Percentiles rank a stretch among this genome's conserved stretches.
Conservation (phyloP, 164 flowering plant genomes). For the Macadamia tetraphylla region DNA sequence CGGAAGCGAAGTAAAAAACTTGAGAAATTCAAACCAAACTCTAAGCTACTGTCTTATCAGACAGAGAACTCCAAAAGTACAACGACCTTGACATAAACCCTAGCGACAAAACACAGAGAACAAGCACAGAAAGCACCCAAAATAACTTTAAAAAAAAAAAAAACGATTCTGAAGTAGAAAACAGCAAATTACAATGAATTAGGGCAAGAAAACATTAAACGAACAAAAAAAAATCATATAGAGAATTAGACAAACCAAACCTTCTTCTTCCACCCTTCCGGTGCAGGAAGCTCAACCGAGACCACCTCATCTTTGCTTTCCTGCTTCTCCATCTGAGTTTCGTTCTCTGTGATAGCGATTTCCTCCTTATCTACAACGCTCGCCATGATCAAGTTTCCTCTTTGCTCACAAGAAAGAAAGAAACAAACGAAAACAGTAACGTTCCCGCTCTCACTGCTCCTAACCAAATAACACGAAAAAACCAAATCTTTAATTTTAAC, state of each 20-base stretch:
- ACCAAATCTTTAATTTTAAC: not conserved
- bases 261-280: slow-evolving; percentile 41
- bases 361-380: slow-evolving; percentile 5
- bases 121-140: not conserved
- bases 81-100: not conserved
- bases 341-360: slow-evolving; percentile 2
- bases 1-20: not conserved
- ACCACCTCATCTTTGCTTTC: slow-evolving; percentile 17
- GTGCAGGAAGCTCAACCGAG: slow-evolving; percentile 41
- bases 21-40: not conserved
- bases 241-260: slow-evolving; percentile 14
- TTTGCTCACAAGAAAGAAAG: not conserved
- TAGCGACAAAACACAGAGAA: not conserved
- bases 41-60: not conserved
- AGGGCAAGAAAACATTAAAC: not conserved
- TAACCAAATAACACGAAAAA: not conserved
- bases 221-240: not conserved
- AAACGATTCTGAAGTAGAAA: not conserved
- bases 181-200: not conserved
- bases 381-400: slow-evolving; percentile 19
- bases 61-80: not conserved
- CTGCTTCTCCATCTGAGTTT: slow-evolving; percentile 4
- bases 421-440: not conserved
- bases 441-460: slow-evolving; percentile 20
- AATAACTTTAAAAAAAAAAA: not conserved